These are phyloP conservation scores for Pseudogymnoascus destructans DNA, from an alignment of 2,329 filamentous ascomycete genomes.

Conservation along the genomic window DNA sequence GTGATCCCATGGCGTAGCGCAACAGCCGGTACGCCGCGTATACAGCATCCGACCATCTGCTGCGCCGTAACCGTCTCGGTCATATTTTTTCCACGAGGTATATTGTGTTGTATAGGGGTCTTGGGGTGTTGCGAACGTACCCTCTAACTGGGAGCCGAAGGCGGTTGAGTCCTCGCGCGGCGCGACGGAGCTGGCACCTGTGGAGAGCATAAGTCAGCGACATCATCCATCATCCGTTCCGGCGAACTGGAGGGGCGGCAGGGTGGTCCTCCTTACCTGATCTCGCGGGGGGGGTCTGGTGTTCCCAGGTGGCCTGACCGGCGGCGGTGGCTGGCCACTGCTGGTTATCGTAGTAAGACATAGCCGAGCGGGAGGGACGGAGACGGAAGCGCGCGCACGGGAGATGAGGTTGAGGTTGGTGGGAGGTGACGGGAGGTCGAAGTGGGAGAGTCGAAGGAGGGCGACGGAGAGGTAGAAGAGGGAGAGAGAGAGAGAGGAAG, in stretches of 20 bases:
- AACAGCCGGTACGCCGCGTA: background rate
- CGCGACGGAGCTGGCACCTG: slow-evolving; percentile 63
- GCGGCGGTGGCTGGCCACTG: slow-evolving; percentile 48
- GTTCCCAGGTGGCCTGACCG: slow-evolving; percentile 55
- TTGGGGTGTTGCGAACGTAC: slow-evolving; percentile 39
- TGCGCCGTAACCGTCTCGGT: background rate
- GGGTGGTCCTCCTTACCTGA: slow-evolving; percentile 41
- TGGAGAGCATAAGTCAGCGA: slow-evolving; percentile 18
- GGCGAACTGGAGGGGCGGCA: background rate
- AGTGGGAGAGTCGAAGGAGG: slow-evolving; percentile 16
- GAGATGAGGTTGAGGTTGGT: slow-evolving; percentile 13
- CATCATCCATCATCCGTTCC: slow-evolving; percentile 6
- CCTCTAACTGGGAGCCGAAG: slow-evolving; percentile 80
- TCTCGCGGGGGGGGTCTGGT: slow-evolving; percentile 57
- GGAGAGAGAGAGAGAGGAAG: slow-evolving; percentile 14
- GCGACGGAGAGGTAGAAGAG: background rate
- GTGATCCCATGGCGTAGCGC: background rate
- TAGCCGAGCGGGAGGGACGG: slow-evolving; percentile 25
- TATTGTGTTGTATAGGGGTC: background rate
- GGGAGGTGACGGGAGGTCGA: slow-evolving; percentile 13
- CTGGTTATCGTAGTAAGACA: slow-evolving; percentile 60
- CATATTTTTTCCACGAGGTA: background rate
- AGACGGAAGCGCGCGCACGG: slow-evolving; percentile 17
- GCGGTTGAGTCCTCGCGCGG: slow-evolving; percentile 63
- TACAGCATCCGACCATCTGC: background rate